phyloP scores from a whole-genome alignment of 139 green algal genomes.

The Klebsormidium nitens region DNA sequence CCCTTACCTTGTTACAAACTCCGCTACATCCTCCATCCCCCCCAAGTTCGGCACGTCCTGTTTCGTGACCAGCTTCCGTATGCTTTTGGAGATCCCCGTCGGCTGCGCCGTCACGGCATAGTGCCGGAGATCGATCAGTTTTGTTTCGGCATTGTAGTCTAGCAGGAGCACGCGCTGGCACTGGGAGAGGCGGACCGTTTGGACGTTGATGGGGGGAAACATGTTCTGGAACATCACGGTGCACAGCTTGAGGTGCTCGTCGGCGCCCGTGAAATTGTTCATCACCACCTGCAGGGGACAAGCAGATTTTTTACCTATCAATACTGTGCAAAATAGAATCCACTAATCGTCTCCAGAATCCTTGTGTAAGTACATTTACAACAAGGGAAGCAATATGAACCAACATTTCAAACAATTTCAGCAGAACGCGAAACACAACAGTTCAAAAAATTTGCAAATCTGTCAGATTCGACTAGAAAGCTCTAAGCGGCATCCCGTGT shows the following conservation, averaged over 20 bases:
- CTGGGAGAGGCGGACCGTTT: conserved; percentile 42
- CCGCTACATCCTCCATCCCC: conserved; percentile 68
- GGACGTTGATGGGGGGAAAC: conserved; percentile 95
- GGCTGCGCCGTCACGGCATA: conserved; percentile 74
- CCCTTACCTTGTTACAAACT: conserved; percentile 70
- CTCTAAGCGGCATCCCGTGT: too few species aligned
- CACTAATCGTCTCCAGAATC: too few species aligned
- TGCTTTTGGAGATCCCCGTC: conserved; percentile 64
- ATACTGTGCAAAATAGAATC: too few species aligned
- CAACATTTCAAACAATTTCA: too few species aligned
- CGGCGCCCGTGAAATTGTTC: conserved; percentile 69
- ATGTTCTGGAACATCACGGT: conserved; percentile 82
- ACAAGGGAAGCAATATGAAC: too few species aligned
- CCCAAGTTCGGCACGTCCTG: conserved; percentile 64
- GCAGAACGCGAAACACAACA: too few species aligned
- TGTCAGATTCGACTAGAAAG: too few species aligned
- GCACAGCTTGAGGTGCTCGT: conserved; percentile 74
- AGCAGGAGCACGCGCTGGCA: conserved; percentile 75
- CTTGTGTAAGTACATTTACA: too few species aligned
- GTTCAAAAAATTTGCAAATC: too few species aligned
- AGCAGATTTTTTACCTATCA: too few species aligned
- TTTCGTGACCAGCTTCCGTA: conserved; percentile 68
- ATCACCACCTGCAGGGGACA: conserved; percentile 88
- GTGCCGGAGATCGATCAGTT: conserved; percentile 76
- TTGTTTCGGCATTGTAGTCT: conserved; percentile 53